phyloP scores from a whole-genome alignment of 2,329 filamentous ascomycete species.

The Trichoderma semiorbis region DNA sequence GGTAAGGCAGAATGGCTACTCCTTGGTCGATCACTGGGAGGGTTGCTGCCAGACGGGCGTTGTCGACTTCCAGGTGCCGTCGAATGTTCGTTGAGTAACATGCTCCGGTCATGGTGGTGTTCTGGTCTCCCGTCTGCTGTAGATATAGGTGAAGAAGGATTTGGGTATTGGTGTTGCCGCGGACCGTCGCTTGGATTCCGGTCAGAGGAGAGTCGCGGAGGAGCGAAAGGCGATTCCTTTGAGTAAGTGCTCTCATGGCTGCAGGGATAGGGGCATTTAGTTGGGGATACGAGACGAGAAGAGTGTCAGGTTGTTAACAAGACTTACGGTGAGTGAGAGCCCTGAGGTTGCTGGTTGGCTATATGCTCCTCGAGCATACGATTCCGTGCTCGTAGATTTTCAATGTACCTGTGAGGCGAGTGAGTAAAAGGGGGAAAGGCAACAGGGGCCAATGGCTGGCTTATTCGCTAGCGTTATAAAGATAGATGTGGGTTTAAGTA shows the following conservation, averaged over 20 bases:
- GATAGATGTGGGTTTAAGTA: not conserved
- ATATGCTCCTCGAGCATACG: slow-evolving; percentile 13
- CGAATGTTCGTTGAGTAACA: not conserved
- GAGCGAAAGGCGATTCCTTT: not conserved
- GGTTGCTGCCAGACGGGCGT: not conserved
- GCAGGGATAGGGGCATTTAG: not conserved
- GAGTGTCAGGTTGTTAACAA: not conserved
- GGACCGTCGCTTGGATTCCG: not conserved
- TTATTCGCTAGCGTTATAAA: not conserved
- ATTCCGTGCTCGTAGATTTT: slow-evolving; percentile 11
- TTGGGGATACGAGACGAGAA: not conserved
- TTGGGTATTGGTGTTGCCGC: not conserved
- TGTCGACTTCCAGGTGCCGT: not conserved
- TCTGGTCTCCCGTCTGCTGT: not conserved
- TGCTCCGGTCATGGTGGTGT: not conserved
- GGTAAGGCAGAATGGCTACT: slow-evolving; percentile 8
- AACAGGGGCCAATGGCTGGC: not conserved
- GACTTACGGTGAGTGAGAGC: slow-evolving; percentile 7
- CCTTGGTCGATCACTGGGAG: not conserved
- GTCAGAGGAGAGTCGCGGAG: not conserved
- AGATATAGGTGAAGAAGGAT: not conserved
- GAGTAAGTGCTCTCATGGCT: slow-evolving; percentile 2
- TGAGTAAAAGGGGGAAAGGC: not conserved
- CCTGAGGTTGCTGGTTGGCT: not conserved
- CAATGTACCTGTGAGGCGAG: slow-evolving; percentile 1